Base-by-base conservation (phyloP, 2,329 filamentous ascomycete species). In the Pseudogymnoascus verrucosus region DNA sequence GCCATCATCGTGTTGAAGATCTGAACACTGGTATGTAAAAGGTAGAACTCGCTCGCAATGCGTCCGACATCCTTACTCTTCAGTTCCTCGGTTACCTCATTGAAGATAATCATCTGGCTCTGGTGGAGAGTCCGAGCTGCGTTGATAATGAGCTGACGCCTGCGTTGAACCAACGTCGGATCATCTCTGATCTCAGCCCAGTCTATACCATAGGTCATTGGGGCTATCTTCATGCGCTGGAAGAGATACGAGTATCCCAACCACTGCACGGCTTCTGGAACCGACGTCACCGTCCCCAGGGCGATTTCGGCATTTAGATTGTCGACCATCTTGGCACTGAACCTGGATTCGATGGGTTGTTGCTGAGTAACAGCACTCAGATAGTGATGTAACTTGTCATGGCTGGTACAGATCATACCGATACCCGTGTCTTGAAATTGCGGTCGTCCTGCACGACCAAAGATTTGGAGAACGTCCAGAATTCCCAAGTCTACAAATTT, bases 101-200 rank as follows among this genome's bases (percentile, higher is more conserved):
- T 97, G 79, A 93, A 99, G 64, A 99, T 95, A 71, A 99, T 95
- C 96, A 99, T 99, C 76, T 99, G 95, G 69, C 91, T 96, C 72
- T 93, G 84, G 72, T 97, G 93, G 47, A 99, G 78, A 4, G 91
- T 90, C 47, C 88, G 83, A 0, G 95, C 95, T 23, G 95, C 95
- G 70, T 96, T 88, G 51, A 96, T 92, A 62, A 95, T 89, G 62
- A 99, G 80, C 68, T 95, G 88, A 2, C 93, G 86, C 61, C 95
- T 86, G 68, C 93, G 84, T 71, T 95, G 89, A 1, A 97, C 91
- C 26, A 99, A 82, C 65, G 87, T 88, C 0, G 92, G 93, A 70
- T 99, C 95, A 69, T 98, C 90, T 34, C 87, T 82, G 62, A 91
- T 89, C 75, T 99, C 95, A 14, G 88, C 82, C 90, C 91, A 98